Evolutionary conservation across 1,284 basidiomycete species (phyloP), one percentile per base, ranked within the genome.

Genomic region (Dichomitus squalens): DNA sequence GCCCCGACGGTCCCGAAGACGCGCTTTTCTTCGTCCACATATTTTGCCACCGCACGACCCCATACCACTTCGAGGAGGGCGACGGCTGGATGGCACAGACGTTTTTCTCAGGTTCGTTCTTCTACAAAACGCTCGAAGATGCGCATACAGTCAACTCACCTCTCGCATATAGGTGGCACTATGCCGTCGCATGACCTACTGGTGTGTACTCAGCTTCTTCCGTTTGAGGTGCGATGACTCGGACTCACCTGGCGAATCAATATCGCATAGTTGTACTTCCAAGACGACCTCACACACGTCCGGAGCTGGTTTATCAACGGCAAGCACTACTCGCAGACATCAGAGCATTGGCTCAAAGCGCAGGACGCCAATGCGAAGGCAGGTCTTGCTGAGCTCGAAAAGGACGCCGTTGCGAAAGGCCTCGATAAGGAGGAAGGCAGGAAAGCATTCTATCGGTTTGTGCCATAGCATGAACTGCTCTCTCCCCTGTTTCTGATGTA

Each of bases 11-110:
- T 16, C 63, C 70, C 3, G 68, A 72, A 3, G 75, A 79, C 21
- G 76, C 84, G 0, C 71, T 87, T 0, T 73, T 92, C 25, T 92
- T 92, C 71, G 80, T 90, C 31, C 90, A 92, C 68, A 84, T 91
- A 46, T 92, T 92, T 73, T 90, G 88, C 68, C 89, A 92, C 69
- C 74, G 75, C 49, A 79, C 77, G 5, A 85, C 76, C 1, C 85
- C 88, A 2, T 92, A 92, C 66, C 86, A 92, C 64, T 93, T 92
- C 61, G 85, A 87, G 57, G 81, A 87, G 51, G 79, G 76, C 48
- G 88, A 90, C 64, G 86, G 87, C 2, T 90, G 90, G 89, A 87
- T 92, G 90, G 83, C 87, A 4, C 78, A 87, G 70, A 88, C 84
- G 52, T 92, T 92, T 75, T 92, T 92, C 71, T 84, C 86, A 4